Conservation (phyloP, 108 stramenopile genomes). For the Chaetoceros tenuissimus region DNA sequence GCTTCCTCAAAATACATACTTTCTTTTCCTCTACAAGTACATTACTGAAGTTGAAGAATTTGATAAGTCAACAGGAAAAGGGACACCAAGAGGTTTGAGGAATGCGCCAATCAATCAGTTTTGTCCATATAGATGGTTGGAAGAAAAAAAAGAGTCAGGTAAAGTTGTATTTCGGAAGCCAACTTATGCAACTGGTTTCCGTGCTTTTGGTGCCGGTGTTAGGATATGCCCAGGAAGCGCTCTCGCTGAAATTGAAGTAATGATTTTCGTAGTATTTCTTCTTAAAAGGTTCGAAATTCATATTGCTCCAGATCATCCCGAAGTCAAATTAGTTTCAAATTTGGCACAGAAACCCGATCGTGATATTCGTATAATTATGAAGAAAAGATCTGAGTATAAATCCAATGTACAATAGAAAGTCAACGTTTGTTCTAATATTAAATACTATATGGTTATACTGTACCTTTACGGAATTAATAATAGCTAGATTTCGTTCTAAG, state of each 20-base stretch:
- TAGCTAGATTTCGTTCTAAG: too few species aligned
- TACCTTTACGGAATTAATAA: too few species aligned
- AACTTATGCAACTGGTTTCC: neutral
- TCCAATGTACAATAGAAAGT: too few species aligned
- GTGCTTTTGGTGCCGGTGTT: neutral
- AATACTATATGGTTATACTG: too few species aligned
- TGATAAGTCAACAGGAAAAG: neutral
- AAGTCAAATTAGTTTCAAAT: neutral
- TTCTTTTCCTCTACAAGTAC: neutral
- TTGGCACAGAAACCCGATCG: neutral
- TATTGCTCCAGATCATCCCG: neutral
- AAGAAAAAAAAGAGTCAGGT: too few species aligned
- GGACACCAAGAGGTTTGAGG: constrained; percentile 1
- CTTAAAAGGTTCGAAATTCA: neutral
- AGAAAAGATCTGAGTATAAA: too few species aligned
- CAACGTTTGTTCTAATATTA: too few species aligned
- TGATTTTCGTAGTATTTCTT: neutral
- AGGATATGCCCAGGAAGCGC: neutral
- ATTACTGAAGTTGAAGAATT: neutral
- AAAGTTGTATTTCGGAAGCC: neutral
- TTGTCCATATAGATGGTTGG: constrained; percentile 9
- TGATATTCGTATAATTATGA: neutral
- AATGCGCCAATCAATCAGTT: neutral
- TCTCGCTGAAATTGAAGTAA: neutral
- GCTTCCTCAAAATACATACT: neutral